Evolutionary conservation across 1,284 basidiomycete species (phyloP).

Genomic region (Naganishia liquefaciens): DNA sequence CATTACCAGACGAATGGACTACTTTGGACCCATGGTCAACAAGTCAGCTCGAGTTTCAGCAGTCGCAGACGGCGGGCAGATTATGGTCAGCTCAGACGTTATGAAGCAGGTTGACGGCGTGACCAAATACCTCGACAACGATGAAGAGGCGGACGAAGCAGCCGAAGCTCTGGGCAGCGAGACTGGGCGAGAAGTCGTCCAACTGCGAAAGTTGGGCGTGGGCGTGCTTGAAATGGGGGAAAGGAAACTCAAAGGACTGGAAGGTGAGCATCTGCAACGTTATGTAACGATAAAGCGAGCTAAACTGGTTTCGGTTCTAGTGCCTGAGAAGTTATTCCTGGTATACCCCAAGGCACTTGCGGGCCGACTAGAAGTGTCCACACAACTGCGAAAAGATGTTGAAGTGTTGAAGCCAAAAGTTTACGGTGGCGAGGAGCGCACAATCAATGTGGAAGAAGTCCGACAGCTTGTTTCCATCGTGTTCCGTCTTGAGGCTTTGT

Average conservation of each 20-base stretch:
- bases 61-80: conserved; percentile 87
- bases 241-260: conserved; percentile 88
- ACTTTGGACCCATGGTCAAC: conserved; percentile 92
- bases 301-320: conserved; percentile 39
- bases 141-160: conserved; percentile 58
- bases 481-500: conserved; percentile 79
- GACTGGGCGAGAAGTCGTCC: conserved; percentile 50
- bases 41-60: conserved; percentile 83
- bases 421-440: conserved; percentile 63
- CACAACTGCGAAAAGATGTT: conserved; percentile 57
- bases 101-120: conserved; percentile 71
- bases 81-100: conserved; percentile 89
- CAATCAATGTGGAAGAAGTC: conserved; percentile 73
- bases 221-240: conserved; percentile 79
- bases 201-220: conserved; percentile 68
- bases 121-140: conserved; percentile 49
- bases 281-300: not conserved
- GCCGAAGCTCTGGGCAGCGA: conserved; percentile 45
- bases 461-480: conserved; percentile 73
- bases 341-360: conserved; percentile 78
- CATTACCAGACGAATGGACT: conserved; percentile 95
- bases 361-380: conserved; percentile 66
- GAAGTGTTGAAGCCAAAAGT: conserved; percentile 55
- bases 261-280: conserved; percentile 54
- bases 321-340: conserved; percentile 79